Evolutionary conservation across 192 early-diverging fungal genomes (phyloP).

Genomic region (Podila minutissima): DNA sequence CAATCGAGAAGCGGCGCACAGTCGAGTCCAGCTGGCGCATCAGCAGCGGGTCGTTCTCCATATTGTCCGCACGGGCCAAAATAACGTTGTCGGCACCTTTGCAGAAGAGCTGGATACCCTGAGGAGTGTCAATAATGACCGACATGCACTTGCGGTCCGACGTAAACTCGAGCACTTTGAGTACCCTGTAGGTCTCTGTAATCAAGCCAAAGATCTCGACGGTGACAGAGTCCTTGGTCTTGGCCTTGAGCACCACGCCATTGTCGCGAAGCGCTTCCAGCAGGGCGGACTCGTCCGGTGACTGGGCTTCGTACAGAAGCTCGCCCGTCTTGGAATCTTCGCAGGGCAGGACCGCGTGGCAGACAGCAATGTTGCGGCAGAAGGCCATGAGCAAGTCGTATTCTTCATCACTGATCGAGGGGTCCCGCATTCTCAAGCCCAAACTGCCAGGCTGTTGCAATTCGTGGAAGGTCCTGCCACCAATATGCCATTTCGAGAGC

Average conservation of each 20-base stretch:
- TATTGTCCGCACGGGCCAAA: constrained; percentile 73
- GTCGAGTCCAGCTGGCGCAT: constrained; percentile 71
- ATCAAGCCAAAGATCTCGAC: constrained; percentile 70
- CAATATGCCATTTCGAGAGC: constrained; percentile 80
- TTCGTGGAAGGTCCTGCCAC: constrained; percentile 71
- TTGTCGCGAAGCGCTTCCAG: constrained; percentile 63
- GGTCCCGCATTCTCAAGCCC: constrained; percentile 43
- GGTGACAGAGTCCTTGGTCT: constrained; percentile 58
- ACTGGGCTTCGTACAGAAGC: constrained; percentile 92
- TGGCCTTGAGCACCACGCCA: constrained; percentile 58
- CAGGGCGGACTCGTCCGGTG: constrained; percentile 94
- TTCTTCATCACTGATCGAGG: constrained; percentile 51
- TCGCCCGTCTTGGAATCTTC: constrained; percentile 66
- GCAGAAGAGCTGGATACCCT: constrained; percentile 90
- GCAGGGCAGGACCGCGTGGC: constrained; percentile 96
- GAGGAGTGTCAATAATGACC: constrained; percentile 81
- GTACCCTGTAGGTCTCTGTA: constrained; percentile 77
- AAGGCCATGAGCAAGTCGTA: constrained; percentile 63
- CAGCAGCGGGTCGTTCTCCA: constrained; percentile 65
- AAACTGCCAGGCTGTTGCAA: constrained; percentile 52
- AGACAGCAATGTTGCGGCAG: constrained; percentile 73
- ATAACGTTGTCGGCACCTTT: constrained; percentile 98
- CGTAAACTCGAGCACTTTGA: constrained; percentile 97
- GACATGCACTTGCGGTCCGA: constrained; percentile 97
- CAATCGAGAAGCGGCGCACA: constrained; percentile 80